Evolutionary conservation across 1,139 yeast genomes (phyloP), one percentile per base, ranked within the genome.

Genomic region (Candida neerlandica): DNA sequence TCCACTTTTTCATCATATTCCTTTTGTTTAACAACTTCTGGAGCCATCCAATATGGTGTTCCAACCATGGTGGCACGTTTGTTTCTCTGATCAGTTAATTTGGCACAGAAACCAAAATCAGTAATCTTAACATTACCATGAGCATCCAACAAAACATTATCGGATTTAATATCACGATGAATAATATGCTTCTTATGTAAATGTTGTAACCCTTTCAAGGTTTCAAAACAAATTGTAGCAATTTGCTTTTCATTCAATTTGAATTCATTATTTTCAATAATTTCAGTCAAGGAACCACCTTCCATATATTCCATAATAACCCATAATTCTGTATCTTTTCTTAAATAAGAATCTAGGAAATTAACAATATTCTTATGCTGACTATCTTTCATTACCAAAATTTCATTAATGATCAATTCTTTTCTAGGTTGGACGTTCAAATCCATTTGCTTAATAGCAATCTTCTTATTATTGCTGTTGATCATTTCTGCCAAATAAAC

Each of bases 31-130:
- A 94, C 97, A 51, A 94, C 97, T 69, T 94, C 99, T 1, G 99
- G 99, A 0, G 99, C 99, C 99, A 94, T 94, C 99, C 99, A 94
- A 67, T 94, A 94, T 5, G 99, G 99, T 0, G 99, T 94, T n/a
- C 99, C 99, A 18, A 94, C 99, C 96, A 94, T 89, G 2, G 99
- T 94, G 6, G 96, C 90, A 67, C 99, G 82, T 69, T 92, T 92
- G 53, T 86, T 71, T 53, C 89, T 86, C 46, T 82, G 76, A 62
- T 92, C 98, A 58, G 88, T 92, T 58, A 94, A 87, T 67, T 92
- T 97, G 0, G 99, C 99, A 74, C 99, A 94, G 71, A 92, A 88
- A 0, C 96, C 96, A 67, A 86, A 86, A 69, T 86, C 94, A 0
- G 95, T 94, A 69, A 94, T 78, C 70, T 94, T 94, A 65, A 94